Conservation (phyloP, 2,329 filamentous ascomycete species). For the Shiraia sp. region DNA sequence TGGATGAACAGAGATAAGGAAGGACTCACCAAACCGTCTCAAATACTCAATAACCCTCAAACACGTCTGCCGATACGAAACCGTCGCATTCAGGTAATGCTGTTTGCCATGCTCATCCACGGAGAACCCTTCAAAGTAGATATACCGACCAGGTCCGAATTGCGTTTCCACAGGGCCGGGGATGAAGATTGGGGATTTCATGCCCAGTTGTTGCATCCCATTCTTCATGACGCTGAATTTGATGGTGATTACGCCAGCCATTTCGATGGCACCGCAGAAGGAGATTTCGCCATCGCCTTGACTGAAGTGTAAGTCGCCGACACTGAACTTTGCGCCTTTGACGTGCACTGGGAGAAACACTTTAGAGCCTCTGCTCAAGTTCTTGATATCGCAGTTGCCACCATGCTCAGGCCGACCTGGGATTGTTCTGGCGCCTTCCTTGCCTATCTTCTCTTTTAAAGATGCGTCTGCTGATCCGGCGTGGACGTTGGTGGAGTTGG, state of each 20-base stretch:
- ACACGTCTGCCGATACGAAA: constrained; percentile 83
- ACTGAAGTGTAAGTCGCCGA: constrained; percentile 85
- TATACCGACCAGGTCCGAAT: constrained; percentile 78
- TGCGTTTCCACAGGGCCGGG: constrained; percentile 87
- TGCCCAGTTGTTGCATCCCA: constrained; percentile 72
- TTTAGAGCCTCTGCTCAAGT: constrained; percentile 75
- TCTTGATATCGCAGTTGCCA: constrained; percentile 92
- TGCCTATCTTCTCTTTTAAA: constrained; percentile 68
- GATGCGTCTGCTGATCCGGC: constrained; percentile 66
- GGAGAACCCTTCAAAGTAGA: constrained; percentile 88
- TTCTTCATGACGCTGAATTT: constrained; percentile 87
- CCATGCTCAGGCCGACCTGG: constrained; percentile 84
- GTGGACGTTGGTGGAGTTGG: constrained; percentile 71
- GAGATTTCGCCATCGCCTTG: constrained; percentile 91
- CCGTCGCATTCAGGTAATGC: constrained; percentile 83
- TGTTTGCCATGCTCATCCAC: constrained; percentile 89
- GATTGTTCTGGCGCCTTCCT: constrained; percentile 82
- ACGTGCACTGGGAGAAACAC: constrained; percentile 90
- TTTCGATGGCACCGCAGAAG: constrained; percentile 79
- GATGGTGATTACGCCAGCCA: constrained; percentile 88
- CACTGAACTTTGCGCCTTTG: constrained; percentile 82
- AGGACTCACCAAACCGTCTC: constrained; percentile 64
- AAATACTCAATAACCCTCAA: constrained; percentile 80
- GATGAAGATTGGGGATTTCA: constrained; percentile 83
- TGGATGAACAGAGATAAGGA: not conserved